Percentiles rank a stretch among this genome's conserved stretches.
Conservation (phyloP, 768 basidiomycete species). For the Obba rivulosa region DNA sequence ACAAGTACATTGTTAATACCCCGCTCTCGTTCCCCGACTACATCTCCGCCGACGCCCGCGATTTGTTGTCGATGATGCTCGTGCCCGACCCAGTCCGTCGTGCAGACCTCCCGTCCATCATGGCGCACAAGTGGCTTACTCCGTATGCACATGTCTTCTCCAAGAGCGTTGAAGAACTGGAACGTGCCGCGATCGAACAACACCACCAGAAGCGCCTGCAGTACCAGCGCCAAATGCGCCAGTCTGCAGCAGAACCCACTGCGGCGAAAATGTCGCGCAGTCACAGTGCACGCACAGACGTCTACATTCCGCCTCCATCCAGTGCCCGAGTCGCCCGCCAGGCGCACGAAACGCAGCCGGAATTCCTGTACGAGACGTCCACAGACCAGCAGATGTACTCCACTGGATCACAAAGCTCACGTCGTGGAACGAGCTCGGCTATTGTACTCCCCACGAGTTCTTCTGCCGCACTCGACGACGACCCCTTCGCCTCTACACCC, state of each 20-base stretch:
- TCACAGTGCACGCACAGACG: slow-evolving; percentile 54
- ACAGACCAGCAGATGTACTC: slow-evolving; percentile 48
- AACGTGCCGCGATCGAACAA: slow-evolving; percentile 74
- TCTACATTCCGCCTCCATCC: slow-evolving; percentile 26
- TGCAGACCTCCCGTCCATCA: slow-evolving; percentile 70
- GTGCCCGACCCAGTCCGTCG: slow-evolving; percentile 85
- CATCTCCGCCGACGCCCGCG: slow-evolving; percentile 76
- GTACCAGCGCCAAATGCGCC: slow-evolving; percentile 77
- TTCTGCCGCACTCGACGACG: slow-evolving; percentile 46
- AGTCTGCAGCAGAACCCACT: slow-evolving; percentile 24
- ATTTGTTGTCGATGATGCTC: slow-evolving; percentile 87
- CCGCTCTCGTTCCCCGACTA: slow-evolving; percentile 97
- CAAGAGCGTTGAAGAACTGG: slow-evolving; percentile 71
- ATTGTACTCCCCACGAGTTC: slow-evolving; percentile 41
- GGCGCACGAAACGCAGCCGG: slow-evolving; percentile 41
- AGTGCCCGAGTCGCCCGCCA: slow-evolving; percentile 8
- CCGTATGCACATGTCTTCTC: slow-evolving; percentile 62
- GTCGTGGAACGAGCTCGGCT: slow-evolving; percentile 38
- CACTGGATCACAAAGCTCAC: slow-evolving; percentile 28
- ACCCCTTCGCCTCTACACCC: slow-evolving; percentile 62
- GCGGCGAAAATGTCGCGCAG: slow-evolving; percentile 34
- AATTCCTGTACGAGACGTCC: slow-evolving; percentile 72
- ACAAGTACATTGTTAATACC: slow-evolving; percentile 98
- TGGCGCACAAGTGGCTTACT: slow-evolving; percentile 84
- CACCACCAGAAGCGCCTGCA: slow-evolving; percentile 79